These are phyloP conservation scores for Plantago major DNA, from an alignment of 257 asterid genomes.

Conservation along the genomic window DNA sequence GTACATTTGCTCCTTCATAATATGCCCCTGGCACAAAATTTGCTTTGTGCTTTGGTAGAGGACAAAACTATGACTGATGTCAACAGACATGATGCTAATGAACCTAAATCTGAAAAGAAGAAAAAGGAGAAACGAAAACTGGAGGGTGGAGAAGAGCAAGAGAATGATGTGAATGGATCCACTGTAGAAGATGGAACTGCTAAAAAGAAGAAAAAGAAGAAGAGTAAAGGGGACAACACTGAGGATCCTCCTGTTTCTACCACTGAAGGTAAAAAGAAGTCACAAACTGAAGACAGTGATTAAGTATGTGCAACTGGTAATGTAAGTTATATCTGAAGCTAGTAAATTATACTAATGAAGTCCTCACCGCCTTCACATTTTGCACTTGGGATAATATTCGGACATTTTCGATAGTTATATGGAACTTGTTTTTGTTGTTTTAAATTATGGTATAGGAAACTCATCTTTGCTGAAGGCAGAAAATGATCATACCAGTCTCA, in stretches of 20 bases:
- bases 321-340: background rate
- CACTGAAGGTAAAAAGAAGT: slow-evolving; percentile 48
- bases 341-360: background rate
- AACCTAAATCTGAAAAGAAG: slow-evolving; percentile 71
- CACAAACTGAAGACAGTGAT: slow-evolving; percentile 31
- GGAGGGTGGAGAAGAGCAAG: slow-evolving; percentile 30
- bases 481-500: background rate
- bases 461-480: background rate
- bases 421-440: slow-evolving; percentile 11
- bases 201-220: slow-evolving; percentile 70
- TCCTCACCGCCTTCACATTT: background rate
- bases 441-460: slow-evolving; percentile 2
- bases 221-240: slow-evolving; percentile 32
- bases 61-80: slow-evolving; percentile 30
- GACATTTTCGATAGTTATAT: slow-evolving; percentile 18
- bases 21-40: too few species aligned
- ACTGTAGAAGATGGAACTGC: slow-evolving; percentile 47
- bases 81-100: slow-evolving; percentile 49
- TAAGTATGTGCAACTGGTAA: slow-evolving; percentile 8
- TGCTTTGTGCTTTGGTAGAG: slow-evolving; percentile 28
- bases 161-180: slow-evolving; percentile 29
- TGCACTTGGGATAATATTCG: slow-evolving; percentile 2
- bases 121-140: slow-evolving; percentile 74
- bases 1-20: too few species aligned
- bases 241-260: slow-evolving; percentile 30